Base-by-base conservation (phyloP, 2,329 filamentous ascomycete genomes). In the Fusarium chlamydosporum region DNA sequence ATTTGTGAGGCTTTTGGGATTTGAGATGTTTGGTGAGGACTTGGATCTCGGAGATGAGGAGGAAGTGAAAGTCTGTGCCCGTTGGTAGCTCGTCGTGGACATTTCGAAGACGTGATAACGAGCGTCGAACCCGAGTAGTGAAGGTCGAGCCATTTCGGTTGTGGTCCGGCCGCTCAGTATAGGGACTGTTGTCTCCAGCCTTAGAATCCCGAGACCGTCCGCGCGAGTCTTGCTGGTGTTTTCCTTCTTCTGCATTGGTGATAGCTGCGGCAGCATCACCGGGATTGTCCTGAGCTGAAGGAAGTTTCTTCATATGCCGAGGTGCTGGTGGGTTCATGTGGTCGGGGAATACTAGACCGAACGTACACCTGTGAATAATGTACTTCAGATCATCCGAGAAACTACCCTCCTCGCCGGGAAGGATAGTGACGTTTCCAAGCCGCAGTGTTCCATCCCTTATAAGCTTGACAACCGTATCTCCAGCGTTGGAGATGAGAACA, bases 401-500 rank as follows among this genome's bases (percentile, higher is more conserved):
- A 0, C 83, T 82, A 8, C 78, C 78, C 41, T 90, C 87, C 8
- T 90, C 87, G 9, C 86, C 84, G 0, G 88, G 88, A 2, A 90
- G 75, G 54, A 90, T 89, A 6, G 88, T 90, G 46, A 89, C 78
- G 40, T 84, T 86, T 57, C 87, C 88, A 0, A 90, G 72, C 31
- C 81, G 79, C 26, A 89, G 79, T 0, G 87, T 90, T 6, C 81
- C 76, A 56, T 90, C 86, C 12, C 83, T 81, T 56, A 90, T 78
- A 6, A 81, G 79, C 71, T 87, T 88, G 45, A 97, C 90, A 20
- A 97, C 86, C 0, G 94, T 97, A 73, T 96, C 91, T 26, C 92
- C 92, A 61, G 96, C 91, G 70, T 94, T 92, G 12, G 89, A 91
- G 67, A 96, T 92, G 13, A 97, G 85, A 18, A 97, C 90, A 0